phyloP scores from a whole-genome alignment of 169 alveolate species.

The Eimeria sp. region DNA sequence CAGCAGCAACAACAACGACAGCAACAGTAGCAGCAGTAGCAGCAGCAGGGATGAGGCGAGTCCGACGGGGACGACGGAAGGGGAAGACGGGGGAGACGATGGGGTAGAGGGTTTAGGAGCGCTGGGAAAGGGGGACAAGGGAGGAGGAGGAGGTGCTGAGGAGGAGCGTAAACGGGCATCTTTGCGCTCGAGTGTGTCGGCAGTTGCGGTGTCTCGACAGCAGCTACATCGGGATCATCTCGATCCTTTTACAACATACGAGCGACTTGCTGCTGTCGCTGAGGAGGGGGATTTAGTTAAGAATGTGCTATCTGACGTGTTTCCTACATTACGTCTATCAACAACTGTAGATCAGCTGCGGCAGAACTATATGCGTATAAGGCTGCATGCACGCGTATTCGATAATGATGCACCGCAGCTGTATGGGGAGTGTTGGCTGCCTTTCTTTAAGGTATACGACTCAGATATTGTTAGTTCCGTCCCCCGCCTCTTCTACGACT shows the following conservation, averaged over 20 bases:
- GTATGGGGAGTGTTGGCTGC: constrained; percentile 84
- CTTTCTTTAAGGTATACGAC: constrained; percentile 83
- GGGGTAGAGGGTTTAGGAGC: no score
- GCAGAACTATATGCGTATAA: constrained; percentile 71
- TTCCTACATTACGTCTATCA: constrained; percentile 82
- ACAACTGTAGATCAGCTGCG: constrained; percentile 83
- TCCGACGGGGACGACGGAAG: background rate
- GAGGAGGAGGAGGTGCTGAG: background rate
- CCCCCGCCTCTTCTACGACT: constrained; percentile 62
- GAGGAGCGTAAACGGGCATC: background rate
- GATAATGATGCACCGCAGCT: constrained; percentile 37
- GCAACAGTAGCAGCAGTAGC: background rate
- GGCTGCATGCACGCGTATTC: constrained; percentile 51
- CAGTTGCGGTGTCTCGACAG: constrained; percentile 19
- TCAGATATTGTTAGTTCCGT: constrained; percentile 68
- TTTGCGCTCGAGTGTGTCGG: background rate
- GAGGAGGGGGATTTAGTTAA: constrained; percentile 53
- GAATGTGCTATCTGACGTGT: constrained; percentile 60
- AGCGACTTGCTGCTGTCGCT: constrained; percentile 73
- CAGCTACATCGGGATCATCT: constrained; percentile 60
- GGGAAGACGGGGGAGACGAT: background rate
- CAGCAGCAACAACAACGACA: constrained; percentile 21
- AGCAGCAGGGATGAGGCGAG: background rate
- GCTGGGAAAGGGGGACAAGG: no score
- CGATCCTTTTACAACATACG: constrained; percentile 56